Base-by-base conservation (phyloP, 768 basidiomycete species). In the Clavulina sp. region DNA sequence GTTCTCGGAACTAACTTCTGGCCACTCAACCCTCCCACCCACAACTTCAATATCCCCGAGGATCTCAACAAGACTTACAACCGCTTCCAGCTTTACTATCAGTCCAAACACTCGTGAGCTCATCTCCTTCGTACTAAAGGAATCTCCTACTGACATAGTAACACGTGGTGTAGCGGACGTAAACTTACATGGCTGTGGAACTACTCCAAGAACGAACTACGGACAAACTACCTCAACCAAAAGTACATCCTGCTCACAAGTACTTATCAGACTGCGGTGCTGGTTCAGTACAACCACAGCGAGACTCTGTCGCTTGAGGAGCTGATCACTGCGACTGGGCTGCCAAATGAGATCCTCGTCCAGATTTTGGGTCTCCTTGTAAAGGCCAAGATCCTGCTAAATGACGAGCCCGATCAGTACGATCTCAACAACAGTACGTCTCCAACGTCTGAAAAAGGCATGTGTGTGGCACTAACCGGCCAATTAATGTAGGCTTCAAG, bases 101-200 rank as follows among this genome's bases (percentile, higher is more conserved):
- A 86, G 61, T 79, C 78, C 62, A 89, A 92, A 65, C 88, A 93
- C 64, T 85, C 82, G 61, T 64, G 28, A 23, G 62, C 58, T n/a
- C 29, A 24, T 40, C 49, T 26, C 33, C 40, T 9, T 30, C 29
- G 2, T 4, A 2, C 1, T 30, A 29, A 9, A 46, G n/a, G n/a
- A n/a, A n/a, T n/a, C n/a, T n/a, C 19, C n/a, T 54, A 2, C 19
- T 4, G 2, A 16, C 41, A 13, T 26, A 16, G 33, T 57, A 23
- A 34, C 50, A 40, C 64, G 62, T 49, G 4, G 1, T 5, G 5
- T 50, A 56, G 55, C 2, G 93, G 91, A 13, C 82, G 93, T 54
- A 93, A 93, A 62, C 74, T 99, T 40, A 92, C 87, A 0, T 99
- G 93, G 93, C 69, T 97, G 6, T 99, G 95, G 95, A 93, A 96